phyloP scores from a whole-genome alignment of 208 protist species.

The Trypanosoma theileri region DNA sequence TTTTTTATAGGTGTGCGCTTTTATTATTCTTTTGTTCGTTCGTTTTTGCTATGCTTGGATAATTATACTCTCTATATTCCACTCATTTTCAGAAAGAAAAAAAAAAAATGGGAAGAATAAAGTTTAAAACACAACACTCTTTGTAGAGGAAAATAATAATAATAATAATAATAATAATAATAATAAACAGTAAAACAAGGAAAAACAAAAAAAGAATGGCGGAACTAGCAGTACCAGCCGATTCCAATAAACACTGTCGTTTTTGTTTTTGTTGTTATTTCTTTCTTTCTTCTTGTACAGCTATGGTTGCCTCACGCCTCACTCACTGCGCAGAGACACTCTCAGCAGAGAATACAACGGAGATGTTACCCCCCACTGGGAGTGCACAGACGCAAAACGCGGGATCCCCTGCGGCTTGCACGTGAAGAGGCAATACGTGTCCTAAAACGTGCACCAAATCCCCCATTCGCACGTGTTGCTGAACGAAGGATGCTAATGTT shows the following conservation, averaged over 20 bases:
- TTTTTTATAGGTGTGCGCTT: neutral
- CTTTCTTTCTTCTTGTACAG: neutral
- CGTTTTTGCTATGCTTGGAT: too few species aligned
- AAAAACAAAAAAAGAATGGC: slow-evolving; percentile 14
- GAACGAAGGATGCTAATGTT: slow-evolving; percentile 59
- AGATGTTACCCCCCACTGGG: slow-evolving; percentile 79
- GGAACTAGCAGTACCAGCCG: neutral
- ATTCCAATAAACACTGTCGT: neutral
- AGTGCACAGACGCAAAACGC: slow-evolving; percentile 59
- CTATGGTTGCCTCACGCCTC: too few species aligned
- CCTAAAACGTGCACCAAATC: slow-evolving; percentile 86
- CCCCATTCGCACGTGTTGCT: slow-evolving; percentile 42
- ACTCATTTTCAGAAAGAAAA: too few species aligned
- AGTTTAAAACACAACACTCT: neutral
- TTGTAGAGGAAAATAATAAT: neutral
- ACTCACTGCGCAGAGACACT: slow-evolving; percentile 2
- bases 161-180: neutral
- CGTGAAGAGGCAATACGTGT: slow-evolving; percentile 50
- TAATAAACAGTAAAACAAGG: slow-evolving; percentile 6
- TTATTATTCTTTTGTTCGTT: too few species aligned
- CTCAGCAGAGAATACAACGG: slow-evolving; percentile 45
- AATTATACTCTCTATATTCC: too few species aligned
- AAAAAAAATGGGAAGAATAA: neutral
- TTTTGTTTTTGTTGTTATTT: slow-evolving; percentile 5
- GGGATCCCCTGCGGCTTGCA: slow-evolving; percentile 11